These are phyloP conservation scores for Plantago coronopus DNA, from an alignment of 305 asterid species.

Conservation along the genomic window DNA sequence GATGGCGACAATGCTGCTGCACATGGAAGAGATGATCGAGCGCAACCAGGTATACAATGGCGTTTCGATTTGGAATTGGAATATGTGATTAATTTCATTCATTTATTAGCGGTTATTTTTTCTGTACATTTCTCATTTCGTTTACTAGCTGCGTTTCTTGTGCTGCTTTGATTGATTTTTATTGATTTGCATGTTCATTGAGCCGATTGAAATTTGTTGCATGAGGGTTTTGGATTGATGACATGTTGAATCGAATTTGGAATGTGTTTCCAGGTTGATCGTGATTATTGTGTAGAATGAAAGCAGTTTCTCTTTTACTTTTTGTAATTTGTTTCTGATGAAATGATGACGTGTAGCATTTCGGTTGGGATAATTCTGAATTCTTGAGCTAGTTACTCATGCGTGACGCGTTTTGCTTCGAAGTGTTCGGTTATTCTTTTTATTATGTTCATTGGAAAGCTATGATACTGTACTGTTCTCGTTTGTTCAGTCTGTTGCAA, in stretches of 20 bases:
- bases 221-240: background rate
- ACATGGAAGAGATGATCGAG: background rate
- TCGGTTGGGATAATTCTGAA: background rate
- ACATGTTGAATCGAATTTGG: background rate
- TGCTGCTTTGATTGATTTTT: background rate
- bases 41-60: constrained; percentile 28
- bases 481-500: no score
- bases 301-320: no score
- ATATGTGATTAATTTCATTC: background rate
- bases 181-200: constrained; percentile 1
- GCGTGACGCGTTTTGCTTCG: background rate
- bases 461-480: constrained; percentile 3
- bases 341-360: constrained; percentile 17
- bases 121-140: background rate
- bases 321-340: background rate
- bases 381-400: background rate
- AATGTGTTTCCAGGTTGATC: no score
- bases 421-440: no score
- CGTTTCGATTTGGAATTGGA: background rate
- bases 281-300: no score
- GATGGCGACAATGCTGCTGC: background rate
- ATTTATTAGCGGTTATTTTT: background rate
- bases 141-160: background rate
- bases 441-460: no score
- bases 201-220: background rate